Base-by-base conservation (phyloP, 108 stramenopile species). In the Cyclotella atomus region DNA sequence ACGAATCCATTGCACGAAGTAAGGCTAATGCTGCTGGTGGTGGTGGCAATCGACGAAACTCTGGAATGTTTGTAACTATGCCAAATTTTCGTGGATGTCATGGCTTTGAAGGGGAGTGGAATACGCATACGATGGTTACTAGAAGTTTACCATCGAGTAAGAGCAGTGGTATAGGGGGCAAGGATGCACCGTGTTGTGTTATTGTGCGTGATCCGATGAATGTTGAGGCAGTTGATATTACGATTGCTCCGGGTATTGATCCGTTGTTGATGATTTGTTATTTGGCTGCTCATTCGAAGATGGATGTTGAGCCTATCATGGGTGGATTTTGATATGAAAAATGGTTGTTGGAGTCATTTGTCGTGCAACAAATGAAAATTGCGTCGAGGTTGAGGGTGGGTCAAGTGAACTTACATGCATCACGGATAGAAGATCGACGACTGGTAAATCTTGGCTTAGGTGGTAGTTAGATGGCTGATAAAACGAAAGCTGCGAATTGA, bases 201-300 rank as follows among this genome's bases (percentile, higher is more conserved):
- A 67, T 76, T 59, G 43, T 82, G 10, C 64, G 73, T 4, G 73
- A 75, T 67, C 75, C 65, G 21, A 33, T 46, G 15, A 62, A 71
- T 53, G 41, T 64, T 23, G 81, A 75, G 49, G 65, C 54, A 4
- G 53, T 76, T 27, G 65, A 82, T 61, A 46, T 82, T 35, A 82
- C 81, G 12, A 77, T 82, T 44, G 75, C 81, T 19, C 81, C 81
- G n/a, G 81, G 81, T 0, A 82, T 82, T 62, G 81, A 82, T 60
- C 81, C 81, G 2, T 27, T 82, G 33, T 45, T 82, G 12, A 72
- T 77, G 50, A 76, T 82, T 67, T 82, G 81, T 57, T 82, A 72
- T 49, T 41, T 82, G 33, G 67, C 76, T 2, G 25, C 53, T 23
- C 81, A 82, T 71, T 64, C 59, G 5, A 76, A 76, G 33, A 82